A percentile compares a stretch with the other conserved stretches of the same genome.
phyloP scores from a whole-genome alignment of 1,284 basidiomycete genomes.

The Dichomitus squalens region DNA sequence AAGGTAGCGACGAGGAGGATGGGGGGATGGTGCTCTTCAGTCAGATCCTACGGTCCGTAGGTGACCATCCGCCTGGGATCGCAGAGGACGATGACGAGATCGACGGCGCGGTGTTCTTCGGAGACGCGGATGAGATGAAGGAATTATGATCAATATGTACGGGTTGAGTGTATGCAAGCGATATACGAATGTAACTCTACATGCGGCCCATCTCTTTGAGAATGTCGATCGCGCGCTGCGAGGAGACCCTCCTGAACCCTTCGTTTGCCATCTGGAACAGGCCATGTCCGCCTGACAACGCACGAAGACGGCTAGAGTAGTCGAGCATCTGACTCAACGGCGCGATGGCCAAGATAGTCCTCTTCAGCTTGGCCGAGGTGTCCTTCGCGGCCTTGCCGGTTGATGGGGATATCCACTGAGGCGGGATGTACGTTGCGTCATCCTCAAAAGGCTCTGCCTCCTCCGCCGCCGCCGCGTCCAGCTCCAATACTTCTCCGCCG shows the following conservation, averaged over 20 bases:
- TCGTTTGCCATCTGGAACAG: constrained; percentile 77
- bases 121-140: constrained; percentile 75
- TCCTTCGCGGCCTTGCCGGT: constrained; percentile 42
- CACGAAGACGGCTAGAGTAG: constrained; percentile 77
- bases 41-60: constrained; percentile 64
- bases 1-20: constrained; percentile 39
- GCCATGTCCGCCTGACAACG: constrained; percentile 82
- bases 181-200: constrained; percentile 10
- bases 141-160: constrained; percentile 46
- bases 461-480: constrained; percentile 50
- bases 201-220: constrained; percentile 76
- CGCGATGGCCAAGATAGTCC: constrained; percentile 68
- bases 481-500: constrained; percentile 71
- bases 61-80: constrained; percentile 52
- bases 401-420: constrained; percentile 71
- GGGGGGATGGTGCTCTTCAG: constrained; percentile 73
- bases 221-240: constrained; percentile 65
- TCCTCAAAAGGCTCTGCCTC: constrained; percentile 52
- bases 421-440: constrained; percentile 74
- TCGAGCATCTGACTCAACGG: constrained; percentile 82
- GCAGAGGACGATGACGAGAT: constrained; percentile 77
- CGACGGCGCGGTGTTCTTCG: constrained; percentile 72
- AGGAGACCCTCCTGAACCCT: constrained; percentile 71
- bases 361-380: constrained; percentile 45
- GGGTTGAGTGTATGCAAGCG: neutral